Base-by-base conservation (phyloP, 768 basidiomycete genomes). In the Rhizopogon sp. region DNA sequence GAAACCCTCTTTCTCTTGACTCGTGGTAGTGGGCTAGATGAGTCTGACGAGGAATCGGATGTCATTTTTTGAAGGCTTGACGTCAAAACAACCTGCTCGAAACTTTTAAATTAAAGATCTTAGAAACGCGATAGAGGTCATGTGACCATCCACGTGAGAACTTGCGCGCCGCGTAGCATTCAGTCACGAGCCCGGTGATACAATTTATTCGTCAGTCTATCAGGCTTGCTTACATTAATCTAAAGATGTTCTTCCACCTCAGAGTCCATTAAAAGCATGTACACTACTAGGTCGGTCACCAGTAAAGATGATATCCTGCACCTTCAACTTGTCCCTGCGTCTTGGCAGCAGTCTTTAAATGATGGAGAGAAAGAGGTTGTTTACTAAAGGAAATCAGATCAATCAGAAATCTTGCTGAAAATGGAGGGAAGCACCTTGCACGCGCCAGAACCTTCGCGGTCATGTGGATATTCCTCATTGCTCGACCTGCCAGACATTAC, bases 11-110 rank as follows among this genome's bases (percentile, higher is more conserved):
- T 65, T 58, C 60, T 60, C 61, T 64, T 73, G 55, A 56, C 65
- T 25, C 53, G 29, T 28, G 58, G 56, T 33, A 64, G 67, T 20
- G 71, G 66, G 50, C 68, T 72, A 16, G 67, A 60, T 31, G 69
- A 65, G 45, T 64, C 67, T 41, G 74, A 71, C 4, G 74, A 72
- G 22, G 53, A 50, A 2, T 59, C 56, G 13, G 53, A 61, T 17
- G 60, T 20, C 58, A 69, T 31, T 8, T 67, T 41, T 39, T 58
- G 37, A 29, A 43, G 28, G 31, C 2, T 33, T 33, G 31, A 33
- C 31, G 31, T 2, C 25, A 25, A 25, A 25, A 25, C 25, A 25
- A 25, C 25, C 31, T 33, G 8, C 31, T 33, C 31, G 17, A 52
- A 28, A 47, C 44, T 52, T 20, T 17, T 11, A 31, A 46, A n/a